Percentiles rank a stretch among this genome's conserved stretches.
Evolutionary conservation across 169 alveolate genomes (phyloP).

Genomic region (Fabrea salina): DNA sequence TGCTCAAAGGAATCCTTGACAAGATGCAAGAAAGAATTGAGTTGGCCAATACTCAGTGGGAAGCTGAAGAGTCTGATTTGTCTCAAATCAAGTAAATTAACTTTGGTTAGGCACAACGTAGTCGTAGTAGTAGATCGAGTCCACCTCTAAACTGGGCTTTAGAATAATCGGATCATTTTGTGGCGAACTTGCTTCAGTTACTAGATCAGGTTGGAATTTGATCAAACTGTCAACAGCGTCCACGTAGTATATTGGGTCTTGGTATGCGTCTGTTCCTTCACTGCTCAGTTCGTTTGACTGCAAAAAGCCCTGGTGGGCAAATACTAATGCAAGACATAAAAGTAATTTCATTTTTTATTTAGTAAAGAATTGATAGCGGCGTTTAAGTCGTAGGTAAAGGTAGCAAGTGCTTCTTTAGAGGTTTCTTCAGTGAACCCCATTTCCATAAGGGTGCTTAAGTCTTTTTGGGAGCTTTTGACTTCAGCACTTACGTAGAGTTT

Average conservation of each 20-base stretch:
- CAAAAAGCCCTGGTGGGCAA: too few species aligned
- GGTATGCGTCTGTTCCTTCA: too few species aligned
- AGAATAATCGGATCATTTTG: too few species aligned
- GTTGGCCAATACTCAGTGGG: conserved; percentile 32
- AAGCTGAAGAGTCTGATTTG: conserved; percentile 20
- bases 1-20: conserved; percentile 18
- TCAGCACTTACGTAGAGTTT: not conserved
- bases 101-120: not conserved
- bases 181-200: too few species aligned
- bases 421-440: not conserved
- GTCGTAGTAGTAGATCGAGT: not conserved
- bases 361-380: too few species aligned
- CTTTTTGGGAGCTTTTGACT: not conserved
- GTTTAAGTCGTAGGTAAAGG: not conserved
- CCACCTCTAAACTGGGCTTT: not conserved
- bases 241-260: too few species aligned
- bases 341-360: too few species aligned
- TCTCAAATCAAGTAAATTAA: not conserved
- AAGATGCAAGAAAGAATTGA: conserved; percentile 33
- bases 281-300: too few species aligned
- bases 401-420: not conserved
- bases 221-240: too few species aligned
- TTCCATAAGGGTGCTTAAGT: not conserved
- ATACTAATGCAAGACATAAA: too few species aligned
- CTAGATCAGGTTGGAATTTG: too few species aligned